phyloP scores from a whole-genome alignment of 139 green algal genomes.

The Coelastrella sp. region DNA sequence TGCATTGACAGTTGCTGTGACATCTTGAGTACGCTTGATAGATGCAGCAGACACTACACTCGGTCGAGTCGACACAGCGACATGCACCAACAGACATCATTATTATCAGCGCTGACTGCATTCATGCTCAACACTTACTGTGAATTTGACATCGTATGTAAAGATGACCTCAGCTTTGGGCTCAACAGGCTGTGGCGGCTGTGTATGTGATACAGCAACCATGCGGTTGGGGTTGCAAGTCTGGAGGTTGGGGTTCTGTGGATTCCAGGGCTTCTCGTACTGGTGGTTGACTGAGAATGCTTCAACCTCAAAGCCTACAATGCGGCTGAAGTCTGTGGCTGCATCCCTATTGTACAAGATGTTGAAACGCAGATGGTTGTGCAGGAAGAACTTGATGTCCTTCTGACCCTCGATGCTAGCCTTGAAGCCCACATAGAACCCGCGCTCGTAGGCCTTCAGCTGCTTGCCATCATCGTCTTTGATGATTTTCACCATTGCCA shows the following conservation, averaged over 20 bases:
- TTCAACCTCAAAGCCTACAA: constrained; percentile 99
- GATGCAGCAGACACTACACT: too few relatives aligned
- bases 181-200: constrained; percentile 82
- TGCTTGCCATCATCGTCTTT: constrained; percentile 78
- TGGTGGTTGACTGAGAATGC: constrained; percentile 93
- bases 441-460: constrained; percentile 96
- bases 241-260: constrained; percentile 72
- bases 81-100: too few relatives aligned
- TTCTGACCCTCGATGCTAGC: constrained; percentile 31
- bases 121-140: constrained; percentile 54
- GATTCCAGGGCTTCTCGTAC: constrained; percentile 86
- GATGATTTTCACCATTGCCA: constrained; percentile 91
- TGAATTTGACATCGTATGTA: constrained; percentile 96
- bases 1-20: too few relatives aligned
- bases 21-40: too few relatives aligned
- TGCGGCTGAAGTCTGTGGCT: constrained; percentile 75
- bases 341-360: constrained; percentile 96
- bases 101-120: neutral
- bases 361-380: constrained; percentile 98
- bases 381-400: constrained; percentile 84
- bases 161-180: constrained; percentile 95
- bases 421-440: constrained; percentile 93
- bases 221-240: constrained; percentile 91
- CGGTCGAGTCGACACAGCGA: too few relatives aligned
- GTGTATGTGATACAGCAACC: constrained; percentile 84